phyloP scores from a whole-genome alignment of 2,329 filamentous ascomycete species.

The Aspergillus fischeri region DNA sequence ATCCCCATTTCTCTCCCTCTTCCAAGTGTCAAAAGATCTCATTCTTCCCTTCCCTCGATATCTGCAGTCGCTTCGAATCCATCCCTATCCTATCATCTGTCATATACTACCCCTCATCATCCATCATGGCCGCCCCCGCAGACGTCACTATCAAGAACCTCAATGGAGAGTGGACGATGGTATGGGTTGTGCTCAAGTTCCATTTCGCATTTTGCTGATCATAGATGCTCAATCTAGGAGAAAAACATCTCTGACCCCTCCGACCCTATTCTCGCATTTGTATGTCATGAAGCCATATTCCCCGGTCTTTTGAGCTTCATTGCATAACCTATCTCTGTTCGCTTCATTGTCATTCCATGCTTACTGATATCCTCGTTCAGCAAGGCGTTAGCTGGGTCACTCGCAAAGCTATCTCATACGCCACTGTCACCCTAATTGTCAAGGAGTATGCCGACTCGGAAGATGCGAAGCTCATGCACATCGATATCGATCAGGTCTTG shows the following conservation, averaged over 20 bases:
- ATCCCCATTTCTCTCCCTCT: background rate
- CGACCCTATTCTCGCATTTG: constrained; percentile 64
- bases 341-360: background rate
- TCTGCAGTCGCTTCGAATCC: background rate
- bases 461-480: constrained; percentile 49
- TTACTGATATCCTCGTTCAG: constrained; percentile 17
- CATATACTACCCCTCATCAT: constrained; percentile 9
- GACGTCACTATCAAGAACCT: constrained; percentile 65
- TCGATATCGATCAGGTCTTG: constrained; percentile 68
- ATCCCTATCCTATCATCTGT: background rate
- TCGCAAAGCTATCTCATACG: constrained; percentile 67
- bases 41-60: background rate
- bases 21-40: background rate
- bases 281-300: constrained; percentile 20
- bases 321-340: background rate
- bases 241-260: constrained; percentile 65
- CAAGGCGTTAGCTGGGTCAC: constrained; percentile 69
- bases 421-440: constrained; percentile 64
- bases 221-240: constrained; percentile 54
- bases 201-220: background rate
- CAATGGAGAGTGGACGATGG: constrained; percentile 66
- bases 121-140: constrained; percentile 67
- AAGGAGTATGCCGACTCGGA: constrained; percentile 49
- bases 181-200: constrained; percentile 38
- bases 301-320: constrained; percentile 1